phyloP scores from a whole-genome alignment of 83 land plant species.

The Thuja plicata region DNA sequence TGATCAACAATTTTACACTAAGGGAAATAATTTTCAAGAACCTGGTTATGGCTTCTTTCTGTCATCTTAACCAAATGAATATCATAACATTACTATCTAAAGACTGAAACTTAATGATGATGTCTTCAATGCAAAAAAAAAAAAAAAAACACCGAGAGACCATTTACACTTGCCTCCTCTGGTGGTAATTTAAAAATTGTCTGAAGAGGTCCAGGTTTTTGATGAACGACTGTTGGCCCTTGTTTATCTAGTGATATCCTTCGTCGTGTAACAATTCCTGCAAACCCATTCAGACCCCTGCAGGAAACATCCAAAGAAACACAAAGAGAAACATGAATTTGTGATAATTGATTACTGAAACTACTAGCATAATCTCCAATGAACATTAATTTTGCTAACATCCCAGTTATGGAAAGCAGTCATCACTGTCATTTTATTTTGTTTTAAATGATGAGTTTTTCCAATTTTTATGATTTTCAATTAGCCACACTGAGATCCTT shows the following conservation, averaged over 20 bases:
- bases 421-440: background rate
- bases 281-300: conserved; percentile 71
- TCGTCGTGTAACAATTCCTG: conserved; percentile 68
- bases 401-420: background rate
- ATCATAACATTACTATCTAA: background rate
- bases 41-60: conserved; percentile 35
- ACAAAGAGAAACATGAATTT: background rate
- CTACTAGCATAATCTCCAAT: background rate
- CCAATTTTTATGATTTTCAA: background rate
- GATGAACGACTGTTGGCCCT: conserved; percentile 85
- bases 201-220: conserved; percentile 91
- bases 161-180: conserved; percentile 67
- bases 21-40: background rate
- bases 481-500: background rate
- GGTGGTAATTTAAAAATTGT: conserved; percentile 82
- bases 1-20: conserved; percentile 23
- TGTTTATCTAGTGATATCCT: conserved; percentile 62
- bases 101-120: background rate
- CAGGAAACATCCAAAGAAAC: background rate
- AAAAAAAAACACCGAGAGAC: background rate
- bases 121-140: background rate
- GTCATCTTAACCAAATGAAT: background rate
- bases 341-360: background rate
- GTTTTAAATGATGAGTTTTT: background rate
- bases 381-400: background rate